Percentiles rank a stretch among this genome's conserved stretches.
phyloP scores from a whole-genome alignment of 352 stramenopile genomes.

The Globisporangium splendens region DNA sequence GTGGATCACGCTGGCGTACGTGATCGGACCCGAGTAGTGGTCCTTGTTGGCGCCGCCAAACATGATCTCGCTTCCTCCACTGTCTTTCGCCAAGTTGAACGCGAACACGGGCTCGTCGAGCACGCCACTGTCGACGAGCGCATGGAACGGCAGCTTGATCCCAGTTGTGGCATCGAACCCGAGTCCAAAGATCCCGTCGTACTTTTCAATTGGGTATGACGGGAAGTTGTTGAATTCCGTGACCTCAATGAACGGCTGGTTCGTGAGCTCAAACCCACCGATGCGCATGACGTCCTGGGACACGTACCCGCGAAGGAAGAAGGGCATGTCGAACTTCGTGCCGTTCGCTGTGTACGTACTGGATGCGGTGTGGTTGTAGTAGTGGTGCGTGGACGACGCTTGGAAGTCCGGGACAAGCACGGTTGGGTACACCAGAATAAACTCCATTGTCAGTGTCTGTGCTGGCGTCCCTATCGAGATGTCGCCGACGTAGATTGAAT shows the following conservation, averaged over 20 bases:
- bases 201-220: neutral
- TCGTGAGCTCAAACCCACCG: neutral
- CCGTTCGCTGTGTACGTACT: constrained; percentile 11
- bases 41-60: constrained; percentile 4
- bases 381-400: neutral
- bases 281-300: constrained; percentile 10
- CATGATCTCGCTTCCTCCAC: constrained; percentile 1
- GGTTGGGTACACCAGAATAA: neutral
- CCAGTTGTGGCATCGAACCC: neutral
- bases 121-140: constrained; percentile 8
- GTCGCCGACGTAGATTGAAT: neutral
- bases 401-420: constrained; percentile 4
- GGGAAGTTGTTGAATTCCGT: neutral
- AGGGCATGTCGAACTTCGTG: neutral
- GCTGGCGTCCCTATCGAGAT: constrained; percentile 7
- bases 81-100: constrained; percentile 3
- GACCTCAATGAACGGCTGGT: constrained; percentile 8
- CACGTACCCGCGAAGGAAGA: constrained; percentile 1
- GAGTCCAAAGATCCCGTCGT: constrained; percentile 7
- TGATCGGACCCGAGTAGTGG: constrained; percentile 9
- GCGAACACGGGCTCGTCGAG: constrained; percentile 14
- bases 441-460: constrained; percentile 4
- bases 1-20: constrained; percentile 1
- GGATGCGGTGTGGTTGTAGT: constrained; percentile 13
- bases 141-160: constrained; percentile 3